A percentile compares a stretch with the other conserved stretches of the same genome.
Evolutionary conservation across 441 rosid genomes (phyloP).

Genomic region (Rhodomyrtus psidioides): DNA sequence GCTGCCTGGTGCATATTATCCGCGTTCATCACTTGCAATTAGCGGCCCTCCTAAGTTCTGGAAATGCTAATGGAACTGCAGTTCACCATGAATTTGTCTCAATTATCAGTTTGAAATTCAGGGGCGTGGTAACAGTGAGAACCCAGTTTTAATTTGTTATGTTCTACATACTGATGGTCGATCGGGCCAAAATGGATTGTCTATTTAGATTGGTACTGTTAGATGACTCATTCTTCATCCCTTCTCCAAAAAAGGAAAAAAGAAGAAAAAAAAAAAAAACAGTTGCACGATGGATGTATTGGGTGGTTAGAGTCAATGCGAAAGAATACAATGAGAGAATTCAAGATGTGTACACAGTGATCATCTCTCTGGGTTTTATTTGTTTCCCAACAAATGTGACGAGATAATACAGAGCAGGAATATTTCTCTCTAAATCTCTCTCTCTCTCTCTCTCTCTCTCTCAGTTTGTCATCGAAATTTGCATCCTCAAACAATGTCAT

Average conservation of each 20-base stretch:
- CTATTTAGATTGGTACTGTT: neutral
- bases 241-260: neutral
- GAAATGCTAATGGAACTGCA: neutral
- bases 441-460: neutral
- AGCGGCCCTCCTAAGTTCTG: neutral
- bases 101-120: neutral
- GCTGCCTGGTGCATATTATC: neutral
- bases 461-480: neutral
- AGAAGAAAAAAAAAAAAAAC: too few relatives aligned
- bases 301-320: neutral
- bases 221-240: neutral
- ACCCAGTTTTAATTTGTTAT: neutral
- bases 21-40: neutral
- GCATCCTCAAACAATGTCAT: neutral
- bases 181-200: neutral
- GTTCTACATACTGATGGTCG: neutral
- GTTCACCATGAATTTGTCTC: neutral
- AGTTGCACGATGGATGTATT: neutral
- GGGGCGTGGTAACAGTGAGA: neutral
- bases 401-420: neutral
- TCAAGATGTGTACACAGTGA: neutral
- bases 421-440: neutral
- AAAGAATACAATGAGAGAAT: neutral
- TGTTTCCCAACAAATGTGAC: neutral
- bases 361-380: neutral